Base-by-base conservation (phyloP, 352 stramenopile species). In the Nothophytophthora sp. region DNA sequence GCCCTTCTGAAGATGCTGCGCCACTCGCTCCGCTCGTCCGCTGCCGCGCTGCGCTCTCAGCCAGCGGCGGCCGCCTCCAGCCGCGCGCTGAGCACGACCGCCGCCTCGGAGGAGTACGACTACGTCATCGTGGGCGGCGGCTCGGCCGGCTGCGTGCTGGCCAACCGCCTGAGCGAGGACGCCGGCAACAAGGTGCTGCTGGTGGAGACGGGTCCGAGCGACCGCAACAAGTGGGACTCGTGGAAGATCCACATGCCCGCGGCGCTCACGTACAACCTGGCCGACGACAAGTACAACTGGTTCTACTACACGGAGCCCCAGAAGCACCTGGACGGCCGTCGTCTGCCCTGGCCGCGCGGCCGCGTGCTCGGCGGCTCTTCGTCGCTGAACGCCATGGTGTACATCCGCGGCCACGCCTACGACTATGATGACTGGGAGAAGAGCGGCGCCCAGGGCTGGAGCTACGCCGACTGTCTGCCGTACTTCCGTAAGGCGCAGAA, bases 121-220 rank as follows among this genome's bases (percentile, higher is more conserved):
- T 98, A 96, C 66, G 89, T 98, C 34, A 88, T 98, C 45, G 87
- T 98, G 16, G 93, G 93, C 48, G 90, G 68, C 16, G 93, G 93
- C 23, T 95, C 88, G 0, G 91, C 90, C 13, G 92, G 93, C 28
- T 97, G 88, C 50, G 84, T 98, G 40, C 68, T 98, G 23, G 93
- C 93, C 34, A 96, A 93, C 60, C 76, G 84, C 18, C 68, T 98
- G 29, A 95, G 65, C 13, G 87, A 90, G 16, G 72, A 97, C 49
- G 64, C 79, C 13, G 68, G 35, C 55, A 92, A 95, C 58, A 78
- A 74, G 23, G 92, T 98, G 60, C 64, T 97, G 16, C 70, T 98
- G 42, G 69, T 98, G 18, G 93, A 98, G 62, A 86, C 92, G 11
- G 93, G 93, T 6, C 81, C 81, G 9, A 86, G 75, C 57, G 83